Base-by-base conservation (phyloP, 208 protist genomes). In the Leishmania tropica region DNA sequence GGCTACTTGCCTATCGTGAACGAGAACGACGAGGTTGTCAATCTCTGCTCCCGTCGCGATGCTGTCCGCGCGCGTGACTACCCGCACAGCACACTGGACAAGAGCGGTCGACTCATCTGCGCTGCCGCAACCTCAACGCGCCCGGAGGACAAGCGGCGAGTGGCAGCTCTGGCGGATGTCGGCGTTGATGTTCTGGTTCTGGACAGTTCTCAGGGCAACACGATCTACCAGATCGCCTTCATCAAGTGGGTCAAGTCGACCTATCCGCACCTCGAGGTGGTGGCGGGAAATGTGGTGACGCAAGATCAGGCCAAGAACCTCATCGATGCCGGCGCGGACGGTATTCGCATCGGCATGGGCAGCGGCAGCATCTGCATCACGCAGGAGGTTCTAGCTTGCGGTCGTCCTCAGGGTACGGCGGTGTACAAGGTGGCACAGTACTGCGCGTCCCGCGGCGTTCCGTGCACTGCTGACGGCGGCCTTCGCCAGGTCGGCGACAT, bases 321-420 rank as follows among this genome's bases (percentile, higher is more conserved):
- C 15, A 99, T 99, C 72, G 94, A 98, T 78, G 98, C 98, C 45
- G 99, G 99, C 58, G 98, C 97, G 17, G 99, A 99, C 85, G 97
- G 86, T 45, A 92, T 99, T 21, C 97, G 98, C 81, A 97, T 99
- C 45, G 99, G 99, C 62, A 99, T 99, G 98, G 99, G 99, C 80
- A 96, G 94, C 54, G 99, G 99, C 40, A 99, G 97, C 81, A 99
- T 99, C 88, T 99, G 98, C 96, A 99, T 98, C 79, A 99, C 99
- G 42, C 98, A 99, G 88, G 97, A 99, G 87, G 89, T 99, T 47
- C 93, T 97, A 76, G 98, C 96, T 60, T 99, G 95, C 65, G 98
- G 98, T 42, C 94, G 98, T 28, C 98, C 99, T 64, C 99, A 99
- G 89, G 97, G 93, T 28, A 99, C 99, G 13, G 97, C 98, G 17